phyloP scores from a whole-genome alignment of 2,329 filamentous ascomycete species.

The Madurella fahalii region DNA sequence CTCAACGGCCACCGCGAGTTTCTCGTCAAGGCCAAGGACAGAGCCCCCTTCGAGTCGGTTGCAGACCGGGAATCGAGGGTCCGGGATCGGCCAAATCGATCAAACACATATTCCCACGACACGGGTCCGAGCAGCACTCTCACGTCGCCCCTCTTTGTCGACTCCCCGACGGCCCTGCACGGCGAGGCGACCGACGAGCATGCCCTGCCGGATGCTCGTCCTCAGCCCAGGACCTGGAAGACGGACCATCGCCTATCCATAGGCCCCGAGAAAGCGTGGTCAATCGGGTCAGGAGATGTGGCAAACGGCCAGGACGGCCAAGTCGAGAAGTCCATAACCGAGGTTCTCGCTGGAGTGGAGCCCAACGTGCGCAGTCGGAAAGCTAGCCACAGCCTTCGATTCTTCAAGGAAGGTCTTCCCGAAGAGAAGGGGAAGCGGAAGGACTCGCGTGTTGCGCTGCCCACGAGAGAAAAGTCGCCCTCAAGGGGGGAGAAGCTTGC shows the following conservation, averaged over 20 bases:
- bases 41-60: slow-evolving; percentile 42
- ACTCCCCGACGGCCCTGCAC: slow-evolving; percentile 11
- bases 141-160: slow-evolving; percentile 13
- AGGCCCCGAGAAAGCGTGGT: slow-evolving; percentile 59
- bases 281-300: slow-evolving; percentile 52
- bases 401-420: slow-evolving; percentile 63
- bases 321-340: slow-evolving; percentile 62
- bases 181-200: slow-evolving; percentile 12
- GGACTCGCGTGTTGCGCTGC: slow-evolving; percentile 37
- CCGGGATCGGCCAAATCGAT: slow-evolving; percentile 28
- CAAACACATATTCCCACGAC: slow-evolving; percentile 9
- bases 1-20: slow-evolving; percentile 35
- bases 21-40: slow-evolving; percentile 29
- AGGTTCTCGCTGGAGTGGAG: slow-evolving; percentile 58
- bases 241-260: slow-evolving; percentile 41
- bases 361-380: slow-evolving; percentile 62
- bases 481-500: slow-evolving; percentile 33
- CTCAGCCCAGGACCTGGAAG: slow-evolving; percentile 36
- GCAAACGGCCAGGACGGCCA: slow-evolving; percentile 49
- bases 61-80: slow-evolving; percentile 40
- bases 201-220: slow-evolving; percentile 26
- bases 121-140: slow-evolving; percentile 4
- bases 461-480: slow-evolving; percentile 40
- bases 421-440: slow-evolving; percentile 54
- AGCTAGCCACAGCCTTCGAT: slow-evolving; percentile 61